Conservation (phyloP, 208 protist genomes). For the Acanthamoeba royreba region DNA sequence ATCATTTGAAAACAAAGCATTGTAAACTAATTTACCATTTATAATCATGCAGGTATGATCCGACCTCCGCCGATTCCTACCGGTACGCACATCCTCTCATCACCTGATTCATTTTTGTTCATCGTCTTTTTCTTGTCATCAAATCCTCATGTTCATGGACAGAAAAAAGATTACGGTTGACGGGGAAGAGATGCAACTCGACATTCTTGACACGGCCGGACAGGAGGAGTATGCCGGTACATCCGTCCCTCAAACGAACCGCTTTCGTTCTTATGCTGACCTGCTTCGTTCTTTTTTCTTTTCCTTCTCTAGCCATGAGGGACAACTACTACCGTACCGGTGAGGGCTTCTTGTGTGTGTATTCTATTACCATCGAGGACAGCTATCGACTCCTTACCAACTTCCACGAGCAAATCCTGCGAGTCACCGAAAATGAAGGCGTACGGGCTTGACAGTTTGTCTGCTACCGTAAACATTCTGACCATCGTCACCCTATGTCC, state of each 20-base stretch:
- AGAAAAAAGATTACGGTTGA: constrained; percentile 27
- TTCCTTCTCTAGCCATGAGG: neutral
- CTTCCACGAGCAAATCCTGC: constrained; percentile 42
- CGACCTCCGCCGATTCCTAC: constrained; percentile 8
- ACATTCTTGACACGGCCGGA: constrained; percentile 25
- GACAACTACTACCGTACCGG: constrained; percentile 41
- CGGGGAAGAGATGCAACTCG: neutral
- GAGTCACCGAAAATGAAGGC: constrained; percentile 27
- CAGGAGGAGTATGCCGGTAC: constrained; percentile 27
- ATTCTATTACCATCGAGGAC: constrained; percentile 40
- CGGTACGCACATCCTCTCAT: neutral
- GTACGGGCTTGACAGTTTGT: neutral
- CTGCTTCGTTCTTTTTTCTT: neutral
- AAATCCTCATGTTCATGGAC: neutral
- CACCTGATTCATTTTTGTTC: neutral
- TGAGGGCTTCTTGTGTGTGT: constrained; percentile 42
- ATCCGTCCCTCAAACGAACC: too few relatives aligned
- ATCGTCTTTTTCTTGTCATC: too few relatives aligned
- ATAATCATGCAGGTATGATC: neutral
- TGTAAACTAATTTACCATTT: too few relatives aligned
- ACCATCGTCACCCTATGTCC: neutral
- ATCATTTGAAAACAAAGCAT: too few relatives aligned
- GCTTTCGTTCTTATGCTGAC: neutral
- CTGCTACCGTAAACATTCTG: neutral
- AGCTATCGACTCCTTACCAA: constrained; percentile 2